Conservation (phyloP, 2,329 filamentous ascomycete species). For the Colletotrichum spinosum region DNA sequence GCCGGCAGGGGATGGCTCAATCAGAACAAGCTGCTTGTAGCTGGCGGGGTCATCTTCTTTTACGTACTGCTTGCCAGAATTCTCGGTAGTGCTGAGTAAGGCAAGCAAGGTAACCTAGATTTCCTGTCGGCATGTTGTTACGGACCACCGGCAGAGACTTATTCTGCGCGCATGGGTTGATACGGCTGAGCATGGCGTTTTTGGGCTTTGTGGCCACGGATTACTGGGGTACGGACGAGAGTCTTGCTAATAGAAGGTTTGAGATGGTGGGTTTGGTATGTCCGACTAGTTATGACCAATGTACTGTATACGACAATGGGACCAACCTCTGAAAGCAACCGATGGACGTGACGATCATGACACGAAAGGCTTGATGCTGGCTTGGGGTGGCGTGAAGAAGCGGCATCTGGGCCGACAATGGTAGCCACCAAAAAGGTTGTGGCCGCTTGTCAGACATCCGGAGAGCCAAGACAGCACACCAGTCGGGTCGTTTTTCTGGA, state of each 20-base stretch:
- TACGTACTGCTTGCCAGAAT: slow-evolving; percentile 87
- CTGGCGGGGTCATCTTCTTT: slow-evolving; percentile 76
- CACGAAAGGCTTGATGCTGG: neutral
- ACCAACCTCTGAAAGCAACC: slow-evolving; percentile 2
- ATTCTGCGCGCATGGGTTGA: slow-evolving; percentile 30
- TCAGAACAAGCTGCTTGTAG: slow-evolving; percentile 81
- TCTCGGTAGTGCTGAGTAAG: slow-evolving; percentile 61
- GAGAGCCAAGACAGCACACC: too few relatives aligned
- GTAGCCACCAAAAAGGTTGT: too few relatives aligned
- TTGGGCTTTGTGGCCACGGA: slow-evolving; percentile 31
- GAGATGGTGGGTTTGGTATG: slow-evolving; percentile 26
- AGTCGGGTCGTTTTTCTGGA: too few relatives aligned
- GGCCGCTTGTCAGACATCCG: too few relatives aligned
- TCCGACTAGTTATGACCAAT: slow-evolving; percentile 26
- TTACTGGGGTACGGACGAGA: slow-evolving; percentile 26
- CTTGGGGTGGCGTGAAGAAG: too few relatives aligned
- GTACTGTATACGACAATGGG: slow-evolving; percentile 25
- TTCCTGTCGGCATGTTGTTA: neutral
- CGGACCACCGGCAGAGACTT: slow-evolving; percentile 3
- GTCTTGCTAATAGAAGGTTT: slow-evolving; percentile 31
- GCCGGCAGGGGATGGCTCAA: slow-evolving; percentile 86
- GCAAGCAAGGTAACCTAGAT: neutral
- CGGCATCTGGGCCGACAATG: too few relatives aligned
- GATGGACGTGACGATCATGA: neutral
- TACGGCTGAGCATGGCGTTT: slow-evolving; percentile 37